Base-by-base conservation (phyloP, 768 basidiomycete genomes). In the Rhodotorula kratochvilovae region DNA sequence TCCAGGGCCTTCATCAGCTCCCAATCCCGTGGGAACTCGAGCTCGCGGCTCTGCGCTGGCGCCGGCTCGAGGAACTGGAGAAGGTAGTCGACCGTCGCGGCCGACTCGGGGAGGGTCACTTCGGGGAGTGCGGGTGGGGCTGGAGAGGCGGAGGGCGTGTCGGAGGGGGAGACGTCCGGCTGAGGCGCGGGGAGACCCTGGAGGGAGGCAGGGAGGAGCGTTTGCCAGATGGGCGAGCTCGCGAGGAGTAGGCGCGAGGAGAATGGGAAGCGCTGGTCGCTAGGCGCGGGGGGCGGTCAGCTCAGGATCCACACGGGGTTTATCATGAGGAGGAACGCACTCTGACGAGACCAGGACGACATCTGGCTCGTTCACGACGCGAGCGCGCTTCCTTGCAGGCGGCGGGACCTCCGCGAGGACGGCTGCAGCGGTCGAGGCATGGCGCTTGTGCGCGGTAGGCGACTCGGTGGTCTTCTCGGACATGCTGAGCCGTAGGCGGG, bases 211-310 rank as follows among this genome's bases (percentile, higher is more conserved):
- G 63, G 53, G 2, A 63, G 51, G n/a, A 63, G 39, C 7, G 45
- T 23, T 23, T 46, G 45, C 45, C 45, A 46, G 29, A 25, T 5
- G n/a, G 63, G n/a, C 0, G 63, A 54, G 39, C 35, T 27, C 27
- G 61, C 48, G 61, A 29, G 29, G 61, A 29, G 29, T 0, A 31
- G 23, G 25, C 63, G 42, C 1, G 63, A 57, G 4, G 54, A 65
- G 27, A 56, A 56, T 54, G 54, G 45, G 43, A 65, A n/a, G 45
- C 63, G 63, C 19, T 46, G 31, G 33, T 19, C 33, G 63, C 63
- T 65, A 55, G 1, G 23, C 1, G 29, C 3, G 0, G n/a, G 1
- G 29, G 16, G 10, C 2, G 15, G 23, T 46, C 35, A 33, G 48
- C 39, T 27, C 10, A 1, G 31, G 23, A n/a, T n/a, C 15, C 12